These are phyloP conservation scores for Sporothrix sp. DNA, from an alignment of 2,329 filamentous ascomycete genomes.

Conservation along the genomic window DNA sequence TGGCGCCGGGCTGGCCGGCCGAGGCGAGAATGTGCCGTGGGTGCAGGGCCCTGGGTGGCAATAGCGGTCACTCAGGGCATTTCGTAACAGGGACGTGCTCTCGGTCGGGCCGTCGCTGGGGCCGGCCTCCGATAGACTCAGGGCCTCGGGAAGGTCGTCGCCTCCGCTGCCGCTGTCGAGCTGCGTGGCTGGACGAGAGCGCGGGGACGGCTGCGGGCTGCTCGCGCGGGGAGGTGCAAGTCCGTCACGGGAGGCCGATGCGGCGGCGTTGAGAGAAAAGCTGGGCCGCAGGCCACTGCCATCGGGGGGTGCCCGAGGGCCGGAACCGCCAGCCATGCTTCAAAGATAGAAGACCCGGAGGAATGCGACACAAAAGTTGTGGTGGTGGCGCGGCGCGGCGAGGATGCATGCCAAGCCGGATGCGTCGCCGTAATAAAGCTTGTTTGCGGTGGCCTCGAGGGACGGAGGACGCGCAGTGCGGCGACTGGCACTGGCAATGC, in stretches of 20 bases:
- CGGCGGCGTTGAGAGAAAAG: conserved; percentile 23
- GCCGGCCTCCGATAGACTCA: conserved; percentile 10
- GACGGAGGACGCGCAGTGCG: neutral
- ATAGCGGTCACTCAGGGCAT: conserved; percentile 26
- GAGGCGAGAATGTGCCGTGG: conserved; percentile 70
- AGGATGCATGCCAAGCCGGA: neutral
- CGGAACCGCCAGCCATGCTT: conserved; percentile 6
- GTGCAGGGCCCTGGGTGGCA: conserved; percentile 45
- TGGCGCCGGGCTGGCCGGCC: conserved; percentile 41
- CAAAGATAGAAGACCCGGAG: neutral
- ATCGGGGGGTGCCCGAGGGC: conserved; percentile 30
- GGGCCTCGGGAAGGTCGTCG: conserved; percentile 14
- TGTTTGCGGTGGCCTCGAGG: neutral
- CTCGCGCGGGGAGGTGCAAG: neutral
- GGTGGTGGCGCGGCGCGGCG: neutral
- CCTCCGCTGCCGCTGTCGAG: conserved; percentile 10
- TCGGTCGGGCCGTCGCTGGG: conserved; percentile 31
- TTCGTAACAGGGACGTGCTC: conserved; percentile 40
- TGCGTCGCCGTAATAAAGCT: neutral
- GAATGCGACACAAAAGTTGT: neutral
- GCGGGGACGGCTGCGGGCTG: conserved; percentile 15
- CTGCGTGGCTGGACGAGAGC: conserved; percentile 10
- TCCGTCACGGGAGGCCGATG: conserved; percentile 4
- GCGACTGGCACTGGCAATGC: neutral
- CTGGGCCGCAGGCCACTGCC: conserved; percentile 39